Conservation (phyloP, 495 filamentous ascomycete species). For the Glonium stellatum region DNA sequence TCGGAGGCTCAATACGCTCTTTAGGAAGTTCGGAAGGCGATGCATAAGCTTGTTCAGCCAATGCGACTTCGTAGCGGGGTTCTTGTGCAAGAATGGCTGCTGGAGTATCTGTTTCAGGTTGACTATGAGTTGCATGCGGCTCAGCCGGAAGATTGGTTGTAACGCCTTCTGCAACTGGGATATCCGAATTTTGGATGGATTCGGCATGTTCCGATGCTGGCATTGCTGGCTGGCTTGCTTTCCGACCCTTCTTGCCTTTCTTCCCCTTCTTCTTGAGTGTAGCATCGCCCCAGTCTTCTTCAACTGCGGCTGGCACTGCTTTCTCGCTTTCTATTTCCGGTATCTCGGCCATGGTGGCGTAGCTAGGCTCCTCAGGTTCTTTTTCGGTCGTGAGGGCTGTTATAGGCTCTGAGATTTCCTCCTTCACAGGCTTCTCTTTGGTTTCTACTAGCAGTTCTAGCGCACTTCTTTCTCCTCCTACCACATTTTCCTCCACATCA, state of each 20-base stretch:
- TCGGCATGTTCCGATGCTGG: neutral
- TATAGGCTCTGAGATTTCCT: neutral
- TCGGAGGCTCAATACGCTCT: neutral
- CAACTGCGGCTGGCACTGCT: neutral
- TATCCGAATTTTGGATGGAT: neutral
- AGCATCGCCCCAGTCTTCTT: neutral
- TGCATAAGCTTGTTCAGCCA: too few relatives aligned
- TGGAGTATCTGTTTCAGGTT: too few relatives aligned
- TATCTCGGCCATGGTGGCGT: neutral
- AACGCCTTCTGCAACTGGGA: neutral
- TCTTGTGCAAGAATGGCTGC: too few relatives aligned
- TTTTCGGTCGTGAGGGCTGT: neutral
- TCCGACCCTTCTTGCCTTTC: constrained; percentile 12
- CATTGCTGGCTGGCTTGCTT: constrained; percentile 2
- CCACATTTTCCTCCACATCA: neutral
- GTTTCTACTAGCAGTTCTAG: neutral
- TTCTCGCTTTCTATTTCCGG: neutral
- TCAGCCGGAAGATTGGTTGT: neutral
- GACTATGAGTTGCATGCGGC: neutral
- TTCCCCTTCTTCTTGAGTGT: constrained; percentile 17
- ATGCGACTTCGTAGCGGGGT: too few relatives aligned
- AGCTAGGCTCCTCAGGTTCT: neutral
- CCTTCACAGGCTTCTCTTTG: neutral
- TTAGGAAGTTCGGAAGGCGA: neutral
- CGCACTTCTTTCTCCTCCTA: neutral